phyloP scores from a whole-genome alignment of 2,329 filamentous ascomycete genomes.

The Phoma sp. region DNA sequence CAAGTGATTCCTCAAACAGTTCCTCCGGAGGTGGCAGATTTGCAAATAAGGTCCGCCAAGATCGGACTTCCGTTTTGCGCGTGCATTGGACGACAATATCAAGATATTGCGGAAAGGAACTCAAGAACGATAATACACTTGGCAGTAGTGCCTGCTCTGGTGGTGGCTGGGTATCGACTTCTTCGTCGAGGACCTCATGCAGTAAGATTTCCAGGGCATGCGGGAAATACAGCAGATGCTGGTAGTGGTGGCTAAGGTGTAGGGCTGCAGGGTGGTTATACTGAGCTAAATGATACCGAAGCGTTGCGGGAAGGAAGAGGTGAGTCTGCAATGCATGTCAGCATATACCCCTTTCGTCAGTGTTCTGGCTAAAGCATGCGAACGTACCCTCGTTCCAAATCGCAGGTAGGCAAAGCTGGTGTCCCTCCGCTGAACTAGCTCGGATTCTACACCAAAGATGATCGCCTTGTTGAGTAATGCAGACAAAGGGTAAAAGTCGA shows the following conservation, averaged over 20 bases:
- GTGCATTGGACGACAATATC: constrained; percentile 97
- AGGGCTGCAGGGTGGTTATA: constrained; percentile 83
- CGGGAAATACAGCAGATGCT: constrained; percentile 87
- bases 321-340: constrained; percentile 71
- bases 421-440: constrained; percentile 91
- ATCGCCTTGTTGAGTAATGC: constrained; percentile 89
- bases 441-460: constrained; percentile 87
- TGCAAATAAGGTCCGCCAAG: constrained; percentile 91
- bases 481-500: constrained; percentile 97
- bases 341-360: constrained; percentile 15
- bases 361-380: constrained; percentile 8
- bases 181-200: constrained; percentile 92
- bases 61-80: constrained; percentile 92
- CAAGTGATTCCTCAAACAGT: constrained; percentile 90
- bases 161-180: constrained; percentile 73
- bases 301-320: constrained; percentile 86
- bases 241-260: constrained; percentile 82
- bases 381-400: constrained; percentile 81
- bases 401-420: constrained; percentile 89
- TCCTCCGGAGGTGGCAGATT: constrained; percentile 90
- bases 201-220: constrained; percentile 92
- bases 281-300: constrained; percentile 78
- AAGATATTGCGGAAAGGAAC: constrained; percentile 76
- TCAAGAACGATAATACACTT: constrained; percentile 61
- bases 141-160: constrained; percentile 59